A percentile compares a stretch with the other conserved stretches of the same genome.
These are phyloP conservation scores for Aspergillus uvarum DNA, from an alignment of 2,329 filamentous ascomycete genomes.

Conservation along the genomic window DNA sequence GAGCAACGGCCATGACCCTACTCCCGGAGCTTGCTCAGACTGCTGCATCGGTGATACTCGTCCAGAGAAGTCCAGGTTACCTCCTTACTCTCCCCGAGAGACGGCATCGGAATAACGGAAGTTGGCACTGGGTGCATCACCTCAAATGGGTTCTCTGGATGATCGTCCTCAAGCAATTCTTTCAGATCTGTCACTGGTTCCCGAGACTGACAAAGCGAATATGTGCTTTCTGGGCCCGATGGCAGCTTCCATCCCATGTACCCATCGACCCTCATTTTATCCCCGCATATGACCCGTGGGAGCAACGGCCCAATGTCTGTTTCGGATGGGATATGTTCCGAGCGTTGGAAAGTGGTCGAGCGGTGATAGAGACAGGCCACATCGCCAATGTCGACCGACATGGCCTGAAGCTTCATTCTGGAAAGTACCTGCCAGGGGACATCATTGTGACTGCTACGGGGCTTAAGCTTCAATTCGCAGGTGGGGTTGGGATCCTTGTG, in stretches of 20 bases:
- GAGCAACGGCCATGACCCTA: constrained; percentile 72
- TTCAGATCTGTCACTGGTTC: constrained; percentile 52
- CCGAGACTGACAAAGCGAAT: constrained; percentile 42
- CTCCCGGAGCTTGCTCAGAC: constrained; percentile 62
- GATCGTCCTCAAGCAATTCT: constrained; percentile 46
- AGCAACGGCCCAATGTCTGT: constrained; percentile 69
- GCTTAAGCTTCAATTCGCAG: constrained; percentile 30
- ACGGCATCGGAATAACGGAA: background rate
- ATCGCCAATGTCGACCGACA: no score
- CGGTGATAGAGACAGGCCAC: no score
- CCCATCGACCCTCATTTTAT: constrained; percentile 61
- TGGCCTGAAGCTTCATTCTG: constrained; percentile 47
- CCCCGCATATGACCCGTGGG: constrained; percentile 62
- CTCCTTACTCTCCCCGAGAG: constrained; percentile 47
- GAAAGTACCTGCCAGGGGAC: constrained; percentile 30
- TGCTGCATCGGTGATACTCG: constrained; percentile 64
- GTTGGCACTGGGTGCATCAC: constrained; percentile 12
- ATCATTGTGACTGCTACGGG: constrained; percentile 40
- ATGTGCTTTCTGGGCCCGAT: background rate
- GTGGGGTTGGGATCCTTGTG: constrained; percentile 24
- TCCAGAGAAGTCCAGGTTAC: constrained; percentile 70
- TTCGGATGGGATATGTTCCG: constrained; percentile 48
- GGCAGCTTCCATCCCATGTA: constrained; percentile 52
- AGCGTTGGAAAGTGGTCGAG: no score
- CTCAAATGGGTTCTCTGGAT: constrained; percentile 41